Evolutionary conservation across 495 filamentous ascomycete species (phyloP), one percentile per base, ranked within the genome.

Genomic region (Neurospora terricola): DNA sequence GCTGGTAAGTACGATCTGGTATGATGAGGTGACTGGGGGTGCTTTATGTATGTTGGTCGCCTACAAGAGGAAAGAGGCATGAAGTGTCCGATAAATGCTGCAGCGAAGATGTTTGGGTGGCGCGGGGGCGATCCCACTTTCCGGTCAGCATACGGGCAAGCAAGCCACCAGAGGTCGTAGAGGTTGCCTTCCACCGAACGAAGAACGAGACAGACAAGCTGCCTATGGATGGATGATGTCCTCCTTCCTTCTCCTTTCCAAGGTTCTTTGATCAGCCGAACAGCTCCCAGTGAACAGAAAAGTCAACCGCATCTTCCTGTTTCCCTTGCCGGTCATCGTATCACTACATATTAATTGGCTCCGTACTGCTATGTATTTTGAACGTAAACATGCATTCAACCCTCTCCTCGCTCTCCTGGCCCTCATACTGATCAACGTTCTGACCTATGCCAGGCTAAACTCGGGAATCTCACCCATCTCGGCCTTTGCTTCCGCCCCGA

Each of bases 381-480:
- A 36, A 66, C 12, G 54, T 66, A 66, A 66, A 66, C 54, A 66
- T 34, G 54, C 54, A 30, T 14, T 34, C 14, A 18, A 66, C 54
- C 4, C 11, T 62, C 23, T 16, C 16, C 23, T 8, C 23, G 11
- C 4, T 16, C 54, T 14, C 8, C 6, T 30, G 54, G 12, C 12
- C 12, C 54, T 62, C 23, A 30, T 16, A 8, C 23, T 30, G 5
- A 62, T 3, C 23, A 16, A 62, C 16, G 54, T 62, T 30, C 4
- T 18, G 8, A 6, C 54, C 38, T 72, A 80, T 76, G 91, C 87
- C 81, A 98, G 87, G 4, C 91, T 91, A 79, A 99, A 88, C 71
- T 91, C 86, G n/a, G 90, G 87, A 72, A 98, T 91, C 86, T 97
- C 94, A 21, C 95, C 96, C 82, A 93, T 93, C 83, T 98, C 94